These are phyloP conservation scores for Leccinum uliginosum DNA, from an alignment of 768 basidiomycete species.

Conservation along the genomic window DNA sequence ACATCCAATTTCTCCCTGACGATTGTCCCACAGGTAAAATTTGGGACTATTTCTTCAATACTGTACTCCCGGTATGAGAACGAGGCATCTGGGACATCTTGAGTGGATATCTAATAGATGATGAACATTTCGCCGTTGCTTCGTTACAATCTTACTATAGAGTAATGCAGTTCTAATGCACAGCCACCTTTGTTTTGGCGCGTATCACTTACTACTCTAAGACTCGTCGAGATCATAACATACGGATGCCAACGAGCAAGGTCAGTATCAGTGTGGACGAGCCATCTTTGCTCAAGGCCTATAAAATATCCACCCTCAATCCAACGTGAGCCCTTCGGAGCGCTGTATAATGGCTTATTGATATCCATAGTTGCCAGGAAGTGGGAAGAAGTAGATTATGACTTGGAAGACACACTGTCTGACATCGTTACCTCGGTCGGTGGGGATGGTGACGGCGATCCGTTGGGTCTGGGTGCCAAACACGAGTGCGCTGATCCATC, in stretches of 20 bases:
- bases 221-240: background rate
- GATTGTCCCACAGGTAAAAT: conserved; percentile 61
- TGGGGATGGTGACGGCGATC: conserved; percentile 66
- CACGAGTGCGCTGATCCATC: conserved; percentile 46
- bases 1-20: conserved; percentile 1
- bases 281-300: conserved; percentile 79
- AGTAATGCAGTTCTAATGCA: conserved; percentile 11
- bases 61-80: conserved; percentile 59
- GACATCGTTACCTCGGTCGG: conserved; percentile 58
- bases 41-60: conserved; percentile 93
- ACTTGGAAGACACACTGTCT: conserved; percentile 71
- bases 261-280: conserved; percentile 75
- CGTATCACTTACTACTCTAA: background rate
- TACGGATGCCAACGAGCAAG: conserved; percentile 36
- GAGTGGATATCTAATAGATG: background rate
- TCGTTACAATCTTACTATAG: conserved; percentile 2
- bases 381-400: conserved; percentile 91
- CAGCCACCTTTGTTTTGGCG: conserved; percentile 11
- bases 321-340: conserved; percentile 56
- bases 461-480: conserved; percentile 67
- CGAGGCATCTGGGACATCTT: background rate
- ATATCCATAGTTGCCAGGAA: conserved; percentile 40
- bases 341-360: background rate
- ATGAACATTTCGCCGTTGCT: conserved; percentile 6
- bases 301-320: conserved; percentile 72